phyloP scores from a whole-genome alignment of 441 rosid species.

The Eutrema salsugineum region DNA sequence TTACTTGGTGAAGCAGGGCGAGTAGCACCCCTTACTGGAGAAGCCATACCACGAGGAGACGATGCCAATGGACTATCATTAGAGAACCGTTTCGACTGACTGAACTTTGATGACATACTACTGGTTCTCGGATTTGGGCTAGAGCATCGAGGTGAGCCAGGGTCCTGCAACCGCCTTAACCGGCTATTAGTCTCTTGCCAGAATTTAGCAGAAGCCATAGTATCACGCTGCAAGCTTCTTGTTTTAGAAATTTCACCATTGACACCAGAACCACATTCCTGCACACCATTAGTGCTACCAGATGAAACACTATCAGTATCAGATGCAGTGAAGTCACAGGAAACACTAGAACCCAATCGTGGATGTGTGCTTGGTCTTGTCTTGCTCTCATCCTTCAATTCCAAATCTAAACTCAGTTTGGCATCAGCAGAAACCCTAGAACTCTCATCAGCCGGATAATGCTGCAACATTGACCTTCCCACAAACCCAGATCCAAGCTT shows the following conservation, averaged over 20 bases:
- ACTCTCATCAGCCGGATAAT: conserved; percentile 47
- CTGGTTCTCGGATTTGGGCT: conserved; percentile 47
- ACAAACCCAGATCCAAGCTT: conserved; percentile 48
- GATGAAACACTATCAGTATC: conserved; percentile 68
- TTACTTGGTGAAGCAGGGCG: conserved; percentile 71
- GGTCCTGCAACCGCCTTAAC: conserved; percentile 66
- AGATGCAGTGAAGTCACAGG: conserved; percentile 48
- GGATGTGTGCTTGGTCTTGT: conserved; percentile 36
- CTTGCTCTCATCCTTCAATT: conserved; percentile 26
- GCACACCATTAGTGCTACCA: conserved; percentile 55
- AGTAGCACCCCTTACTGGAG: conserved; percentile 48
- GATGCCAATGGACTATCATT: conserved; percentile 38
- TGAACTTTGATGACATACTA: conserved; percentile 39
- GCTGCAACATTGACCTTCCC: conserved; percentile 41
- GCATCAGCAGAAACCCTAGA: conserved; percentile 43
- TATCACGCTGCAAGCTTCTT: conserved; percentile 40
- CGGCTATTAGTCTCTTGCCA: conserved; percentile 81
- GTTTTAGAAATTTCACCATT: conserved; percentile 34
- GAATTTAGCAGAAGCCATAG: conserved; percentile 53
- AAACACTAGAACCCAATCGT: conserved; percentile 20
- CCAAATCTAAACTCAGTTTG: conserved; percentile 45
- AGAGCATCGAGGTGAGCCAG: conserved; percentile 48
- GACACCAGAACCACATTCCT: conserved; percentile 41
- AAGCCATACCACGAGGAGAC: conserved; percentile 53
- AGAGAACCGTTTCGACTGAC: conserved; percentile 55